A percentile compares a stretch with the other conserved stretches of the same genome.
These are phyloP conservation scores for Sphagnum magellanicum DNA, from an alignment of 228 moss, liverwort and hornwort genomes.

Conservation along the genomic window DNA sequence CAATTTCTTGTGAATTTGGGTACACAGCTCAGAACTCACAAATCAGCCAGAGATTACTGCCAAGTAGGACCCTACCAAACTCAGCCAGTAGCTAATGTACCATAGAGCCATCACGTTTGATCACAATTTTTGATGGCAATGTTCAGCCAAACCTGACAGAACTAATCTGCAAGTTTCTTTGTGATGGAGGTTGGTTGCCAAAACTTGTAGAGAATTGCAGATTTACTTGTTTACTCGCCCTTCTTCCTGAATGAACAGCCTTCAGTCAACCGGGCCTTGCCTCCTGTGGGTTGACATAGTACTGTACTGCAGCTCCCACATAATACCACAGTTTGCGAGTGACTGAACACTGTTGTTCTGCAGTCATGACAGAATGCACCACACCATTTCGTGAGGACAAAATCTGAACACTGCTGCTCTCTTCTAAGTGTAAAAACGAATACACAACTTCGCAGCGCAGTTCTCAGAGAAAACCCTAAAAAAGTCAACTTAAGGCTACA, in stretches of 20 bases:
- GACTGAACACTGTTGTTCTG: conserved; percentile 66
- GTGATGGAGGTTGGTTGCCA: too few species aligned
- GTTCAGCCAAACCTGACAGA: too few species aligned
- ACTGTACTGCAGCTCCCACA: conserved; percentile 33
- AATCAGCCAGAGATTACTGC: too few species aligned
- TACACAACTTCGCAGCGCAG: neutral
- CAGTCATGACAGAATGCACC: neutral
- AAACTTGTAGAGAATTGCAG: too few species aligned
- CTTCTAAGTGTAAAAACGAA: too few species aligned
- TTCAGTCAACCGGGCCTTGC: conserved; percentile 53
- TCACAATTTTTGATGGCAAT: too few species aligned
- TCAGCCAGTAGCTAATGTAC: too few species aligned
- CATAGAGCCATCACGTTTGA: too few species aligned
- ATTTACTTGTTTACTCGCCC: conserved; percentile 18
- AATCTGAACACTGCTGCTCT: neutral
- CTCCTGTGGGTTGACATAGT: conserved; percentile 58
- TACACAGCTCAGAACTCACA: too few species aligned
- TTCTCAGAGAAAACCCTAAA: neutral
- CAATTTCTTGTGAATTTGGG: too few species aligned
- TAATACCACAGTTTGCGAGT: conserved; percentile 48
- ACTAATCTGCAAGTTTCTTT: too few species aligned
- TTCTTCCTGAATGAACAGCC: conserved; percentile 68
- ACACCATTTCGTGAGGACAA: neutral
- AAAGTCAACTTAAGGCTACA: neutral
- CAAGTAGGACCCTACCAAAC: too few species aligned